Evolutionary conservation across 805 yeast genomes (phyloP), one percentile per base, ranked within the genome.

Genomic region (Cyberlindnera maclurae): DNA sequence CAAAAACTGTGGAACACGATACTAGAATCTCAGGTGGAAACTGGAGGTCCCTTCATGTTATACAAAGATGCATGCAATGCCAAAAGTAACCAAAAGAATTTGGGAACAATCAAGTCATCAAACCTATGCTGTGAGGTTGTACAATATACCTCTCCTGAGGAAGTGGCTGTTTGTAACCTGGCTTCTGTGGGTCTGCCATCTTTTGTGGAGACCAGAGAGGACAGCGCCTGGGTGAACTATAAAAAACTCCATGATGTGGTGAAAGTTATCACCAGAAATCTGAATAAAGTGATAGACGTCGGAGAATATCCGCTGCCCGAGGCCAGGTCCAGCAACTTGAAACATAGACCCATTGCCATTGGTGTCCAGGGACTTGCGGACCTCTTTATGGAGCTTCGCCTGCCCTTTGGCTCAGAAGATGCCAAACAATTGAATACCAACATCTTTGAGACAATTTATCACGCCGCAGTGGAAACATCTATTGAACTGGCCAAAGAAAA

Each of bases 321-420:
- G 45, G 89, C 97, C 3, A 70, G 70, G 50, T 51, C 43, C 31
- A 84, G 96, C 12, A 90, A 90, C 59, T 63, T 73, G 67, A 77
- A 75, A 52, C 82, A 90, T 59, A 72, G 98, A 49, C 97, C 98
- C 11, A 75, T 90, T 50, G 97, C 97, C 12, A 64, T 90, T 26
- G 98, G 98, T 42, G 96, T 90, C 6, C 96, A 89, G 60, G 98
- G 98, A 29, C 68, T 90, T 36, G 96, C 97, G 16, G 97, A 90
- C 61, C 67, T 80, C 3, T 90, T 87, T 61, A 74, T 86, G 71
- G 68, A 72, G 48, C 65, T 90, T 43, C 75, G 93, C 50, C 52
- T 85, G 36, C 89, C 96, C 17, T 90, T 87, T 61, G 96, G 85
- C 46, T 80, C 93, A 22, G 63, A 67, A 12, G 82, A 76, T 49